Evolutionary conservation across 2,329 filamentous ascomycete genomes (phyloP).

Genomic region (Talaromyces piceae): DNA sequence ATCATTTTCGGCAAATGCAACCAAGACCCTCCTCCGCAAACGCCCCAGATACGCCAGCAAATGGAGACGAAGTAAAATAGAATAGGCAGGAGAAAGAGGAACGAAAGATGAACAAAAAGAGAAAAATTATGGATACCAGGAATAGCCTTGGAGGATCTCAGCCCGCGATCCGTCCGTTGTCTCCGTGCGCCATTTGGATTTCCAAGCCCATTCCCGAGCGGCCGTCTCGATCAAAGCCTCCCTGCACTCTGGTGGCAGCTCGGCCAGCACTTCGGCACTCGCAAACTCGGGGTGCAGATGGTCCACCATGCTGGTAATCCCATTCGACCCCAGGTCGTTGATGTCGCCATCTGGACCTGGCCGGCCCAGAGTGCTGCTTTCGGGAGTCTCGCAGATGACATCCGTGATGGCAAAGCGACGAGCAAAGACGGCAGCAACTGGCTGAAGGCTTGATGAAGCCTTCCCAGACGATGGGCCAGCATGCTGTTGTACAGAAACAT

Average conservation of each 20-base stretch:
- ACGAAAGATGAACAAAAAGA: constrained; percentile 11
- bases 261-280: constrained; percentile 33
- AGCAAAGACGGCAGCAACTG: constrained; percentile 51
- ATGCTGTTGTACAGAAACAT: too few species aligned
- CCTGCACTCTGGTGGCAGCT: constrained; percentile 51
- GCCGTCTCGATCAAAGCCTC: constrained; percentile 63
- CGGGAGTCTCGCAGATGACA: constrained; percentile 51
- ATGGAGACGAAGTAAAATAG: too few species aligned
- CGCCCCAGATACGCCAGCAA: neutral
- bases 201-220: constrained; percentile 62
- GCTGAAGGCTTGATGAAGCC: constrained; percentile 44
- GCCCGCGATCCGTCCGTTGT: constrained; percentile 41
- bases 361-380: constrained; percentile 50
- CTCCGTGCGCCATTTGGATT: constrained; percentile 66
- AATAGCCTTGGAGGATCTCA: constrained; percentile 30
- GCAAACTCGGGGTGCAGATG: constrained; percentile 30
- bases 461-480: too few species aligned
- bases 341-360: constrained; percentile 44
- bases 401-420: constrained; percentile 58
- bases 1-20: too few species aligned
- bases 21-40: too few species aligned
- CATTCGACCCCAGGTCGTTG: constrained; percentile 35
- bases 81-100: constrained; percentile 14
- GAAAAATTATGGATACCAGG: constrained; percentile 29
- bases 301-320: constrained; percentile 30